Evolutionary conservation across 768 basidiomycete genomes (phyloP), one percentile per base, ranked within the genome.

Genomic region (Nevesoporus exiguus): DNA sequence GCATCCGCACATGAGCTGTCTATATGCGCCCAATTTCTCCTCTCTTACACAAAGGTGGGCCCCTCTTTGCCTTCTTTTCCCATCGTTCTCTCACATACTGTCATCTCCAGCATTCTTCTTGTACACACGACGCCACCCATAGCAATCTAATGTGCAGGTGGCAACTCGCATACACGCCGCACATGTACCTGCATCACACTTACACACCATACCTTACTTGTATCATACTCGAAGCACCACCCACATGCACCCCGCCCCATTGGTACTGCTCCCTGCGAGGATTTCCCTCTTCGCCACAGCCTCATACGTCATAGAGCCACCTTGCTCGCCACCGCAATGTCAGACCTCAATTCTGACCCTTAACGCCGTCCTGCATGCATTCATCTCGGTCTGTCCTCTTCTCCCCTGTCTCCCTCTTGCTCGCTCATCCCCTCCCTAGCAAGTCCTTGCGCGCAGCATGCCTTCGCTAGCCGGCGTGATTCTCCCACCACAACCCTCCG

Each of bases 381-480:
- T 81, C 59, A 67, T 81, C 45, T 67, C 67, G 49, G 81, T 79
- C 48, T n/a, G 74, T 58, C 36, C 51, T 47, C 24, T 9, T 22
- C 29, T 30, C 7, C 31, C 34, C 11, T 25, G 24, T 49, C 49
- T 22, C 54, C 41, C 24, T 49, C 9, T 47, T 30, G 13, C 14
- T n/a, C 7, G 14, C 56, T 61, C 10, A 59, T 37, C 11, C 5
- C 27, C 19, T 44, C 13, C 30, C 27, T 40, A 60, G 57, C 47
- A 25, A 39, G 51, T 42, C 82, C 80, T 8, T 70, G 76, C 29
- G 72, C 77, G 45, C 63, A 67, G 33, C 87, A 86, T 67, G 80
- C 80, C 3, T 86, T 88, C 63, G 81, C 86, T 72, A 81, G 79
- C 61, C 80, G 82, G 57, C 75, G 79, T 37, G 80, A 75, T 56